Evolutionary conservation across 352 stramenopile genomes (phyloP).

Genomic region (Phytopythium chamaehyphon): DNA sequence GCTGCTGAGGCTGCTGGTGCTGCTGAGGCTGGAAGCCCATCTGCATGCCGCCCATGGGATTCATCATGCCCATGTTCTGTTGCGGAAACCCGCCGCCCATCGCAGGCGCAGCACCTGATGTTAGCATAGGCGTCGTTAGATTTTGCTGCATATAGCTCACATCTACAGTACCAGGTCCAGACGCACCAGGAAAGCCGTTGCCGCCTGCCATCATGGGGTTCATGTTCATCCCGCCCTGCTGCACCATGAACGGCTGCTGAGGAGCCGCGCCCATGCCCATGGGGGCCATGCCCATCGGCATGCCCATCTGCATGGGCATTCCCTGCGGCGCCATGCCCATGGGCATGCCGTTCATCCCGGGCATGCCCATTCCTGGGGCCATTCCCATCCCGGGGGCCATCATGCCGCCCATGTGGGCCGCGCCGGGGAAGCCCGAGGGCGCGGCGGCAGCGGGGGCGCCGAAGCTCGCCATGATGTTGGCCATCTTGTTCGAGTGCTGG

Average conservation of each 20-base stretch:
- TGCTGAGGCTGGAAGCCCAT: slow-evolving; percentile 9
- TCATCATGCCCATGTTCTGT: slow-evolving; percentile 64
- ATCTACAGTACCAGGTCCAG: not conserved
- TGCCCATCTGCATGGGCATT: slow-evolving; percentile 24
- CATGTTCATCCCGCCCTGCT: slow-evolving; percentile 38
- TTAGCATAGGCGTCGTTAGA: too few species aligned
- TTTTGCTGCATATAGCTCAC: not conserved
- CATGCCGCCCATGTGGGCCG: slow-evolving; percentile 41
- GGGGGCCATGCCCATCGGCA: slow-evolving; percentile 37
- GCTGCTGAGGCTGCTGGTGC: slow-evolving; percentile 14
- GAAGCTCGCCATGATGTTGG: slow-evolving; percentile 88
- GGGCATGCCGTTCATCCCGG: slow-evolving; percentile 27
- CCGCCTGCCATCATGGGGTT: slow-evolving; percentile 36
- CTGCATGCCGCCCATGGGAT: slow-evolving; percentile 49
- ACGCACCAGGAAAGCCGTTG: slow-evolving; percentile 49
- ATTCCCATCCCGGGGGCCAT: slow-evolving; percentile 31
- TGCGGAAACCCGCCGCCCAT: slow-evolving; percentile 46
- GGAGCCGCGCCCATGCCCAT: slow-evolving; percentile 21
- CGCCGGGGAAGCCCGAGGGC: slow-evolving; percentile 31
- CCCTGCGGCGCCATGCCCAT: slow-evolving; percentile 16
- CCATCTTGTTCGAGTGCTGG: slow-evolving; percentile 73
- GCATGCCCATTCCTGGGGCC: slow-evolving; percentile 10
- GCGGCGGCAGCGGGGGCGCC: slow-evolving; percentile 22
- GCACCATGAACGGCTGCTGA: slow-evolving; percentile 27
- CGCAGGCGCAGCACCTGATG: slow-evolving; percentile 6